Conservation (phyloP, 257 asterid species). For the Gentiana straminea region DNA sequence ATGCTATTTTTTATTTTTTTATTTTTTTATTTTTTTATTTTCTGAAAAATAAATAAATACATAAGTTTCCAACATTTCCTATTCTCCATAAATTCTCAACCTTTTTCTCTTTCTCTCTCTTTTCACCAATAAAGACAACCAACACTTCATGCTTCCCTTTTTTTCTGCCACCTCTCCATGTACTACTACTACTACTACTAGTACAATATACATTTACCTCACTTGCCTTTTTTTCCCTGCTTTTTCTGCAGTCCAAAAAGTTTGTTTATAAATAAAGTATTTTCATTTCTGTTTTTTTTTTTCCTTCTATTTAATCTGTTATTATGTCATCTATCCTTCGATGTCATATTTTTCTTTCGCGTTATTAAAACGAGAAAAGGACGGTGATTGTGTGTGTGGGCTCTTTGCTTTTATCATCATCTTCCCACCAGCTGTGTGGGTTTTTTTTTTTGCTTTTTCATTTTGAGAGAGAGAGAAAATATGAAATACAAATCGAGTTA, state of each 20-base stretch:
- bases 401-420: constrained; percentile 14
- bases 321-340: not conserved
- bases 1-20: constrained; percentile 5
- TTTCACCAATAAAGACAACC: constrained; percentile 8
- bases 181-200: no score
- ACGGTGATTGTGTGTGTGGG: constrained; percentile 23
- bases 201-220: constrained; percentile 9
- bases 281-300: not conserved
- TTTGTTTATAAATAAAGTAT: not conserved
- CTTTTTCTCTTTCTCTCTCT: constrained; percentile 4
- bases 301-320: constrained; percentile 14
- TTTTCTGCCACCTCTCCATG: constrained; percentile 12
- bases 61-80: constrained; percentile 30
- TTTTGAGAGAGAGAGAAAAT: constrained; percentile 17
- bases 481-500: not conserved
- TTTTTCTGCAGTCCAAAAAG: constrained; percentile 11
- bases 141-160: constrained; percentile 18
- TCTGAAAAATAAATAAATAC: constrained; percentile 14
- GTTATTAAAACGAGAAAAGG: constrained; percentile 35
- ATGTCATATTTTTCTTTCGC: constrained; percentile 9
- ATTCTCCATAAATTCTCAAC: constrained; percentile 49
- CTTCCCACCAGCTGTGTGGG: constrained; percentile 15
- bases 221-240: constrained; percentile 9
- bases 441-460: not conserved
- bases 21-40: constrained; percentile 6